Evolutionary conservation across 495 filamentous ascomycete species (phyloP).

Genomic region (Tuber indicum): DNA sequence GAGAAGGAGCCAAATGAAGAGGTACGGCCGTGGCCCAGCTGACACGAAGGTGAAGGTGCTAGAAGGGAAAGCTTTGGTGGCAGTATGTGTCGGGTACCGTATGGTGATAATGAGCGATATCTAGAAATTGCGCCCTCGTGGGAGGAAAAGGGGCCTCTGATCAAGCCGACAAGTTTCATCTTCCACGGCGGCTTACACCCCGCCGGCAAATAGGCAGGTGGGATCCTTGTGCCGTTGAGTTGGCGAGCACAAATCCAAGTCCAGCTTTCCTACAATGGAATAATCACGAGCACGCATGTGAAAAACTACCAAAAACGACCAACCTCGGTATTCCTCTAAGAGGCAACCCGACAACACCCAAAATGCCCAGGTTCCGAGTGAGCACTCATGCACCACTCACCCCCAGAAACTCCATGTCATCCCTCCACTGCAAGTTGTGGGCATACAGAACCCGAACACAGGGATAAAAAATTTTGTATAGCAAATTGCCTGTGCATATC

Average conservation of each 20-base stretch:
- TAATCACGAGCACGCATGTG: neutral
- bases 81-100: neutral
- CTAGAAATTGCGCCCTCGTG: neutral
- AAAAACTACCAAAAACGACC: neutral
- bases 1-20: neutral
- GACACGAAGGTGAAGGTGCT: neutral
- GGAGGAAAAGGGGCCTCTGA: neutral
- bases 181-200: neutral
- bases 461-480: too few relatives aligned
- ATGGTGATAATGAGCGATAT: neutral
- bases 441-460: too few relatives aligned
- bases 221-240: neutral
- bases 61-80: neutral
- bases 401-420: slow-evolving; percentile 14
- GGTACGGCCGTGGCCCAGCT: neutral
- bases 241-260: neutral
- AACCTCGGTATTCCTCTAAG: neutral
- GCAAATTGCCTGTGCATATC: too few relatives aligned
- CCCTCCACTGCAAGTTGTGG: slow-evolving; percentile 48
- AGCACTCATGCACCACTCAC: neutral
- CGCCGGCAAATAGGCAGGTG: neutral
- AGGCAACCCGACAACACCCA: neutral
- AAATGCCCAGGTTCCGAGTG: neutral
- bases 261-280: neutral
- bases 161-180: neutral